Evolutionary conservation across 768 basidiomycete species (phyloP).

Genomic region (Termitomyces sp.): DNA sequence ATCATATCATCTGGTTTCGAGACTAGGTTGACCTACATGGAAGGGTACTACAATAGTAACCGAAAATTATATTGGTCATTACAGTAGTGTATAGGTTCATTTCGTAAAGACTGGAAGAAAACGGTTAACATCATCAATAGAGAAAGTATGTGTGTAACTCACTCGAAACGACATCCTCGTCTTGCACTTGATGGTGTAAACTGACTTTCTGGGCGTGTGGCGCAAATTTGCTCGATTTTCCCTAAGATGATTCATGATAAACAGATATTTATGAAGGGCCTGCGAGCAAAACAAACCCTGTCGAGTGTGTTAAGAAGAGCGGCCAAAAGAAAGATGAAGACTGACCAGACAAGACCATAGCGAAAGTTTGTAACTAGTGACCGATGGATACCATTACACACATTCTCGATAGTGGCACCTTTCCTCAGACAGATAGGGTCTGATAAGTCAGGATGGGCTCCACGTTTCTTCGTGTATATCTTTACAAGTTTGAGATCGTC

Average conservation of each 20-base stretch:
- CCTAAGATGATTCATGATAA: constrained; percentile 40
- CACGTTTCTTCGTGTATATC: constrained; percentile 96
- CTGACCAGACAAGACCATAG: constrained; percentile 91
- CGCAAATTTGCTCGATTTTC: constrained; percentile 90
- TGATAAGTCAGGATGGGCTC: constrained; percentile 85
- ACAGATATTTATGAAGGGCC: background rate
- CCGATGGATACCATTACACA: constrained; percentile 91
- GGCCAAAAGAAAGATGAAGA: constrained; percentile 10
- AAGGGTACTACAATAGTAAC: background rate
- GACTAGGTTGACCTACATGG: background rate
- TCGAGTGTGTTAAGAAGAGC: background rate
- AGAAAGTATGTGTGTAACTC: constrained; percentile 27
- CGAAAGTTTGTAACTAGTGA: constrained; percentile 89
- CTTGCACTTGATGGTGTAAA: constrained; percentile 75
- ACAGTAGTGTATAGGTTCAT: constrained; percentile 7
- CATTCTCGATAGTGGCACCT: constrained; percentile 93
- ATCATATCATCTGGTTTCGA: background rate
- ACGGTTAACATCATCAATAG: background rate
- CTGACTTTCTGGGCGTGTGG: constrained; percentile 96
- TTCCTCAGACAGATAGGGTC: constrained; percentile 91
- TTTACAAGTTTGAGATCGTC: constrained; percentile 79
- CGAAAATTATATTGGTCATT: background rate
- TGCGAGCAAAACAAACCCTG: constrained; percentile 8
- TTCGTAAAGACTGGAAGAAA: constrained; percentile 28
- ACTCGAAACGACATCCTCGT: constrained; percentile 91